Base-by-base conservation (phyloP, 2,329 filamentous ascomycete genomes). In the Helicocarpus griseus region DNA sequence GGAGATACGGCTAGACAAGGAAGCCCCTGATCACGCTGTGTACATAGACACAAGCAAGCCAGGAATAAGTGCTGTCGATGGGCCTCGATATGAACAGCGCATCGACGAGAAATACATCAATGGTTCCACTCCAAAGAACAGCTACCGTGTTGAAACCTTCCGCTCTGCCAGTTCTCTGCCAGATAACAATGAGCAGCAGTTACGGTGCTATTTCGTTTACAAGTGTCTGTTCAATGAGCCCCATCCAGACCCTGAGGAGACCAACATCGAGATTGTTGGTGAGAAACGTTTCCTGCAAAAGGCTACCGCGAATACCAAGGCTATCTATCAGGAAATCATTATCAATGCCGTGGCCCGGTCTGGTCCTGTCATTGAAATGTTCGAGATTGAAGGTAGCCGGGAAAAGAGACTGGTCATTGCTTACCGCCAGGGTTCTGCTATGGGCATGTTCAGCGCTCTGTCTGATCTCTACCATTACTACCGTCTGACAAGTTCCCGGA, bases 391-490 rank as follows among this genome's bases (percentile, higher is more conserved):
- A 65, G 88, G 81, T 59, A 87, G 85, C 17, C 81, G 86, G 29
- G 93, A 98, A 76, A 97, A 96, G 80, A 82, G 93, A 62, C 76
- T 98, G 54, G 89, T 98, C 51, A 80, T 98, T 61, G 93, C 90
- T 43, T 97, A 96, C 78, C 89, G 91, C 61, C 88, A 91, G 60
- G 85, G 90, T 57, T 95, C 91, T 17, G 93, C 93, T 28, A 79
- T 89, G 60, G 93, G 93, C 57, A 77, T 98, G 63, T 98, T 98
- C 79, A 95, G 90, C 61, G 89, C 93, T 26, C 74, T 98, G 61
- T 95, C 88, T 58, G 90, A 97, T 68, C 77, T 98, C 35, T 98
- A 98, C 75, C 93, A 98, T 74, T 97, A 96, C 80, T 98, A 98
- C 65, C 91, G 93, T 40, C 80, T 97, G 55, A 98, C 93, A 2